Conservation (phyloP, 2,329 filamentous ascomycete genomes). For the Penicillium freii region DNA sequence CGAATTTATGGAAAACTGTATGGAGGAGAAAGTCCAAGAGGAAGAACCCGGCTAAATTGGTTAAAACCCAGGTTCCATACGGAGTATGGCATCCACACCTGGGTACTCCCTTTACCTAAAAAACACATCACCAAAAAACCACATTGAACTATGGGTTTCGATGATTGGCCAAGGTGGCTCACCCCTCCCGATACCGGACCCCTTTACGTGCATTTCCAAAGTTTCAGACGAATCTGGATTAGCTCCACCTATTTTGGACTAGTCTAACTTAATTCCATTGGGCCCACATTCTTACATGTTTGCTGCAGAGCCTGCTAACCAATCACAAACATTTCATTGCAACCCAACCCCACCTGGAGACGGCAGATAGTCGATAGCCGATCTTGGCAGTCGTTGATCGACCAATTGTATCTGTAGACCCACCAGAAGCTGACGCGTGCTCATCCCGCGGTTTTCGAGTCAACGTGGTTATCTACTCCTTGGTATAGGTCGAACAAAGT, state of each 20-base stretch:
- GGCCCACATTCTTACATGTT: conserved; percentile 23
- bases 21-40: background rate
- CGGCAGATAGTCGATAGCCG: conserved; percentile 44
- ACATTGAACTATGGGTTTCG: background rate
- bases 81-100: background rate
- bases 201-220: background rate
- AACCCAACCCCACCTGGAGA: conserved; percentile 16
- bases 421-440: conserved; percentile 38
- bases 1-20: background rate
- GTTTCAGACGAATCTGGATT: background rate
- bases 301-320: conserved; percentile 16
- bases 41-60: background rate
- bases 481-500: conserved; percentile 1
- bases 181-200: conserved; percentile 23
- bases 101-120: background rate
- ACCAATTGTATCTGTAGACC: conserved; percentile 26
- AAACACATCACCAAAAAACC: background rate
- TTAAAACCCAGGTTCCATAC: background rate
- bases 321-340: background rate
- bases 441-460: conserved; percentile 22
- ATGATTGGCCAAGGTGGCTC: conserved; percentile 8
- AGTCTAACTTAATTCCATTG: conserved; percentile 3
- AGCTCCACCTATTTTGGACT: background rate
- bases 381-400: conserved; percentile 34
- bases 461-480: conserved; percentile 16